Percentiles rank a stretch among this genome's conserved stretches.
Conservation (phyloP, 352 stramenopile genomes). For the Pelagophyceae sp. region DNA sequence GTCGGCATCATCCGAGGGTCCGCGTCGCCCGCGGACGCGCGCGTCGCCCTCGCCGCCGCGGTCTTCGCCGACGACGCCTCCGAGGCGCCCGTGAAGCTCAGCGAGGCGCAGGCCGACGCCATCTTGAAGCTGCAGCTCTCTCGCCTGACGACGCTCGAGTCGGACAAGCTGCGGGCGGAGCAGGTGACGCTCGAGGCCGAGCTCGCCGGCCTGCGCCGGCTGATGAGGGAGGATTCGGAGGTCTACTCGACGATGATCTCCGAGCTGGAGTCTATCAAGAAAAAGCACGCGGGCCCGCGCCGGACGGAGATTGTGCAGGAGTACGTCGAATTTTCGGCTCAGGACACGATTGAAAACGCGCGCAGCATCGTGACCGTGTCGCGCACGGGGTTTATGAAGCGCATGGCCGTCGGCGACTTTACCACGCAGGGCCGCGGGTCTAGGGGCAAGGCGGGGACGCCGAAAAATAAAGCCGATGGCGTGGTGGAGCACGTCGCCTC, state of each 20-base stretch:
- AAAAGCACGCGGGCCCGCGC: constrained; percentile 53
- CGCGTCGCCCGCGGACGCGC: constrained; percentile 46
- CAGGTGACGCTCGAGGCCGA: constrained; percentile 40
- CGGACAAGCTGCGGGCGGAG: constrained; percentile 58
- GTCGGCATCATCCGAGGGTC: constrained; percentile 50
- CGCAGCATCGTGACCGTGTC: constrained; percentile 62
- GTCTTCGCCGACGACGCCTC: constrained; percentile 26
- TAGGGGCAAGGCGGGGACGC: constrained; percentile 42
- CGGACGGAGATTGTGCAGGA: constrained; percentile 53
- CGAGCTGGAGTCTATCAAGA: constrained; percentile 53
- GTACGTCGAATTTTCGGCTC: constrained; percentile 49
- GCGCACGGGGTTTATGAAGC: constrained; percentile 64
- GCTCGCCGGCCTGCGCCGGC: constrained; percentile 38
- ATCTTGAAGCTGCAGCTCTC: constrained; percentile 62
- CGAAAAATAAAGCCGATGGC: not conserved
- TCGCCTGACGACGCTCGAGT: constrained; percentile 64
- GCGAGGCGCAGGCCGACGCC: constrained; percentile 56
- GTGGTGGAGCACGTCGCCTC: constrained; percentile 54
- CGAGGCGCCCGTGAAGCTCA: constrained; percentile 32
- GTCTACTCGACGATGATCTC: constrained; percentile 59
- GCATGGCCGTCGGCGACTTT: constrained; percentile 65
- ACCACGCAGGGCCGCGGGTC: constrained; percentile 58
- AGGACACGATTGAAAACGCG: constrained; percentile 65
- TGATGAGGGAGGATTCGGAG: constrained; percentile 52
- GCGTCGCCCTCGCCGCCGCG: constrained; percentile 39